A percentile compares a stretch with the other conserved stretches of the same genome.
phyloP scores from a whole-genome alignment of 129 eudicot species.

The Kitagawia praeruptora region DNA sequence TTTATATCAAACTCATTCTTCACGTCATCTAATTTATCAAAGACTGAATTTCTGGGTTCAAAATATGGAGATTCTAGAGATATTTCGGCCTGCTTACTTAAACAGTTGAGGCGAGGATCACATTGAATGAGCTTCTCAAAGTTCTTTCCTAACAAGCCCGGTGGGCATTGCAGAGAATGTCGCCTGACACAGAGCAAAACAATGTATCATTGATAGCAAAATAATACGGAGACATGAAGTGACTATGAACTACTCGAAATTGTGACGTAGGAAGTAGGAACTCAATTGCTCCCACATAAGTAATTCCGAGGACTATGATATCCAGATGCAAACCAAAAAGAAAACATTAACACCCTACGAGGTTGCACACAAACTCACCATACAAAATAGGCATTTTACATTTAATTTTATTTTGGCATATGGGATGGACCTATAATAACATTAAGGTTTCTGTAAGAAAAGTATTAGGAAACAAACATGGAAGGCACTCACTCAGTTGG shows the following conservation, averaged over 20 bases:
- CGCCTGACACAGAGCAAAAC: slow-evolving; percentile 36
- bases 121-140: slow-evolving; percentile 86
- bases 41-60: slow-evolving; percentile 52
- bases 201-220: background rate
- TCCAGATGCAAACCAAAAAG: background rate
- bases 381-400: background rate
- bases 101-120: slow-evolving; percentile 73
- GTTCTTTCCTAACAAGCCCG: slow-evolving; percentile 74
- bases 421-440: background rate
- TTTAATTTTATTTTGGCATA: background rate
- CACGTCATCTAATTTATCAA: slow-evolving; percentile 54
- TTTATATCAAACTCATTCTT: slow-evolving; percentile 38
- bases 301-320: background rate
- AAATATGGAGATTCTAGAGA: slow-evolving; percentile 63
- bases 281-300: background rate
- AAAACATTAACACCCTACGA: background rate
- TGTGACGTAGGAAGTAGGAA: background rate
- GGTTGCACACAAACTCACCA: background rate
- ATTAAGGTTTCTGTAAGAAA: background rate
- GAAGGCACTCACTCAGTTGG: background rate
- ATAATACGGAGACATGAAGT: background rate
- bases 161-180: slow-evolving; percentile 69
- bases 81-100: slow-evolving; percentile 72
- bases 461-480: background rate
- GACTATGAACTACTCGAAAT: background rate